Evolutionary conservation across 768 basidiomycete species (phyloP), one percentile per base, ranked within the genome.

Genomic region (Amanita pallidorosea): DNA sequence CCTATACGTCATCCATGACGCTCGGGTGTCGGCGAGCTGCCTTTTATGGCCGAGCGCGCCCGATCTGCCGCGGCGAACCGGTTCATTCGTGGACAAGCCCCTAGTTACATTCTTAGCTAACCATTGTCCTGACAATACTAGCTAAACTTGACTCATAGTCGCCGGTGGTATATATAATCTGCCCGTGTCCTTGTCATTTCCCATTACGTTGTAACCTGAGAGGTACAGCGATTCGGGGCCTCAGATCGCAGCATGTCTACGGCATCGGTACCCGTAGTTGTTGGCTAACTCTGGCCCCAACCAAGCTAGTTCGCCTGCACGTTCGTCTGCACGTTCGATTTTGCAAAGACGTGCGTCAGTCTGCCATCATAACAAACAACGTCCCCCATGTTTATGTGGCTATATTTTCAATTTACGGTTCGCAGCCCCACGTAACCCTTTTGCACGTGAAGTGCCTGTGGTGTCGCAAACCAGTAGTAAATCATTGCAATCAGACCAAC

Each of bases 51-150:
- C 7, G 33, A 25, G 23, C 7, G 23, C 31, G 34, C 34, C 12
- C 46, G 35, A 18, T 35, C 36, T 27, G 18, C 25, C 15, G 22
- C 11, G 15, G 23, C 15, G 47, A 48, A 27, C 47, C 36, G 36
- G 47, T 48, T 48, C 47, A 25, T 20, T 23, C 25, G 25, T 8
- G 5, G 1, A 29, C 2, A 25, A 34, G 20, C 45, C 45, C 45
- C 31, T 47, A 47, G 45, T 36, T 47, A 47, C 45, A 34, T 47
- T 47, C 15, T 47, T 47, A 35, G 45, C 45, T 46, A 17, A 20
- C 15, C 47, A 48, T 48, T 48, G 36, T 48, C 46, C 35, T 47
- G 31, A 36, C 36, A 22, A 47, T 36, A 13, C 40, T 20, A 41
- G 22, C 36, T 22, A 34, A 34, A 23, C n/a, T 48, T 20, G 20